phyloP scores from a whole-genome alignment of 1,284 basidiomycete species.

The Trametes polyzona region DNA sequence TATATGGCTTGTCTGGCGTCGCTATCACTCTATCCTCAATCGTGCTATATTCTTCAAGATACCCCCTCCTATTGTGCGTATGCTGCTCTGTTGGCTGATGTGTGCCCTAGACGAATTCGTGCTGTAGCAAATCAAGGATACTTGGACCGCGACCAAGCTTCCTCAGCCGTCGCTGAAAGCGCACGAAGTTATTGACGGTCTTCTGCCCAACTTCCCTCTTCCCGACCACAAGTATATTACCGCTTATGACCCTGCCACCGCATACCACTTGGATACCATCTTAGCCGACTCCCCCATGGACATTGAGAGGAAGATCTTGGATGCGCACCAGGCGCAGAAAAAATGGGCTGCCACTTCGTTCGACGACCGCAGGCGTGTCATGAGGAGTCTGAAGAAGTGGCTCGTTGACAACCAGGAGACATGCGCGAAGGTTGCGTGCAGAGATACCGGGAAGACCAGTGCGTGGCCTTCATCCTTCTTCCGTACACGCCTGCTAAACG shows the following conservation, averaged over 20 bases:
- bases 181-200: constrained; percentile 59
- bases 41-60: constrained; percentile 69
- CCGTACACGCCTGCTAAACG: constrained; percentile 2
- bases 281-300: constrained; percentile 69
- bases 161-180: constrained; percentile 61
- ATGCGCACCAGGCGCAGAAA: constrained; percentile 71
- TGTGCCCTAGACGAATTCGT: not conserved
- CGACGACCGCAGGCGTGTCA: constrained; percentile 75
- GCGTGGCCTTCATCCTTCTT: constrained; percentile 38
- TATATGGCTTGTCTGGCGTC: constrained; percentile 74
- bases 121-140: constrained; percentile 55
- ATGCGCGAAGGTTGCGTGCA: constrained; percentile 88
- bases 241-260: constrained; percentile 90
- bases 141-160: constrained; percentile 60
- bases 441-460: constrained; percentile 97
- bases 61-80: constrained; percentile 60
- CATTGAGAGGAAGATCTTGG: constrained; percentile 72
- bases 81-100: not conserved
- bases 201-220: constrained; percentile 54
- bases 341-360: constrained; percentile 78
- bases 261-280: constrained; percentile 72
- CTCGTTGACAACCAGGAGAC: constrained; percentile 85
- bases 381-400: constrained; percentile 90
- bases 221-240: constrained; percentile 77
- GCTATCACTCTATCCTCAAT: constrained; percentile 73